Evolutionary conservation across 768 basidiomycete species (phyloP).

Genomic region (Tulasnella sp.): DNA sequence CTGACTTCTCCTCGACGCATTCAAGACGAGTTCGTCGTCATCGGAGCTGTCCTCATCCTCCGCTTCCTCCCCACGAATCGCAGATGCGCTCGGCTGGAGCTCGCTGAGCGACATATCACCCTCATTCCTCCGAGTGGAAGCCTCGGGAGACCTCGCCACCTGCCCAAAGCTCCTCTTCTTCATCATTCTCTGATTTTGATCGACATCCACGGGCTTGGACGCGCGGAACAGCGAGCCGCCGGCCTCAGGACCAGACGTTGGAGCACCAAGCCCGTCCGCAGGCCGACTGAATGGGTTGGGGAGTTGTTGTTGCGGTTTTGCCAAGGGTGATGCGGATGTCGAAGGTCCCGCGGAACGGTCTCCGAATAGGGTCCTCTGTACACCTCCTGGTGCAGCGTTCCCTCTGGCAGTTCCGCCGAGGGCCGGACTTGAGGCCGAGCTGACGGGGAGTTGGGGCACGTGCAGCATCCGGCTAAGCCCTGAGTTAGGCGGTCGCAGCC

Average conservation of each 20-base stretch:
- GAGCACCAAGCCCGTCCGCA: neutral
- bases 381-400: neutral
- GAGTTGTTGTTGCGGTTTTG: neutral
- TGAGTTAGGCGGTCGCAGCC: neutral
- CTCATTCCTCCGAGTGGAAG: neutral
- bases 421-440: neutral
- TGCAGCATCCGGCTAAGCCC: neutral
- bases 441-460: neutral
- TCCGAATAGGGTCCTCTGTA: neutral
- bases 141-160: slow-evolving; percentile 11
- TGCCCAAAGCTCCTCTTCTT: slow-evolving; percentile 14
- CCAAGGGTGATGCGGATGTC: neutral
- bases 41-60: neutral
- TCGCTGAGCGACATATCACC: slow-evolving; percentile 14
- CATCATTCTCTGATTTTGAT: neutral
- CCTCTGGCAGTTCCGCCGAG: neutral
- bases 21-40: slow-evolving; percentile 10
- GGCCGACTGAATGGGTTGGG: slow-evolving; percentile 2
- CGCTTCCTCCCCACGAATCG: neutral
- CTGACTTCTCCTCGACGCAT: neutral
- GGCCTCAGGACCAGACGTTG: neutral
- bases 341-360: neutral
- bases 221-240: neutral
- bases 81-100: neutral
- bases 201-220: neutral